phyloP scores from a whole-genome alignment of 106 monocot genomes.

The Dendrobium nobile region DNA sequence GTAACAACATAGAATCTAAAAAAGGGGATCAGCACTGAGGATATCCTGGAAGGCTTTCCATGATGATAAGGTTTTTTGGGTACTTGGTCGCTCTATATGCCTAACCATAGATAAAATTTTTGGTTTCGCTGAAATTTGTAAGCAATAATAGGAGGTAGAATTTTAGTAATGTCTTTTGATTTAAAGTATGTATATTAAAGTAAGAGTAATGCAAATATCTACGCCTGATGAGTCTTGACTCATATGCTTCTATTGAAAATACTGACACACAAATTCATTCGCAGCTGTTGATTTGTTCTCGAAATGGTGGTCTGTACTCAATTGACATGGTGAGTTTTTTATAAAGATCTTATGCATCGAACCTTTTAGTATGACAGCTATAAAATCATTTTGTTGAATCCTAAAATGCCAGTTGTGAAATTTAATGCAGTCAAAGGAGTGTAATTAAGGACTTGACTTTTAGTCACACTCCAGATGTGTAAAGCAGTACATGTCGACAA shows the following conservation, averaged over 20 bases:
- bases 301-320: constrained; percentile 62
- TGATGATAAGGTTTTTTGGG: background rate
- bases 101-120: background rate
- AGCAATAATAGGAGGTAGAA: background rate
- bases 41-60: background rate
- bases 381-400: background rate
- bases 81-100: background rate
- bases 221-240: background rate
- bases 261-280: background rate
- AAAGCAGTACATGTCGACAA: no score
- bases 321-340: constrained; percentile 53
- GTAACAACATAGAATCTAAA: no score
- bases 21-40: no score
- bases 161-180: background rate
- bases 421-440: background rate
- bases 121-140: background rate
- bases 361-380: background rate
- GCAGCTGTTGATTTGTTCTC: constrained; percentile 70
- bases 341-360: background rate
- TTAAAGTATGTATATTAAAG: background rate
- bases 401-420: background rate
- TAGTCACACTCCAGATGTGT: no score
- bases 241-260: background rate
- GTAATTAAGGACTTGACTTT: background rate
- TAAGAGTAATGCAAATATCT: background rate